Percentiles rank a stretch among this genome's conserved stretches.
These are phyloP conservation scores for Trichocomaceae sp. DNA, from an alignment of 2,329 filamentous ascomycete genomes.

Conservation along the genomic window DNA sequence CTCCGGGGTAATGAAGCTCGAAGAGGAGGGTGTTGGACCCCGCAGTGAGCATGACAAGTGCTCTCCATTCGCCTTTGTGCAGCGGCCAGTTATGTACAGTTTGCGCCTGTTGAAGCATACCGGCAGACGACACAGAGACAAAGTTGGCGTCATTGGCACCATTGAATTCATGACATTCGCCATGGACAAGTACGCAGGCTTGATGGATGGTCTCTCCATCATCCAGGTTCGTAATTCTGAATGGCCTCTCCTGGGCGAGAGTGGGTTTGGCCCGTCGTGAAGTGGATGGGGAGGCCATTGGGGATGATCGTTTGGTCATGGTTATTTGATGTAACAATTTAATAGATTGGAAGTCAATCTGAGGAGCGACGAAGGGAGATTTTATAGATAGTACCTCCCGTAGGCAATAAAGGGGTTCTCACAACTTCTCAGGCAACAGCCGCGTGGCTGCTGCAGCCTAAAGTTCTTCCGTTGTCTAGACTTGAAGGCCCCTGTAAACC, in stretches of 20 bases:
- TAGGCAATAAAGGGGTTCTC: neutral
- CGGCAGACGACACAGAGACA: neutral
- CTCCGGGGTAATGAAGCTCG: constrained; percentile 8
- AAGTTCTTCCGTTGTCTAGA: no score
- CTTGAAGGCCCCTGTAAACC: no score
- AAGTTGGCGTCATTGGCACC: constrained; percentile 1
- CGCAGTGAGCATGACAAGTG: constrained; percentile 16
- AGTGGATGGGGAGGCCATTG: neutral
- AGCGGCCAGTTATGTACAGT: constrained; percentile 15
- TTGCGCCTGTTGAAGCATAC: neutral
- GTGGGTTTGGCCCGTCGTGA: constrained; percentile 8
- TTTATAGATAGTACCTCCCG: neutral
- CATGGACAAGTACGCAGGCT: constrained; percentile 12
- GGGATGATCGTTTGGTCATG: neutral
- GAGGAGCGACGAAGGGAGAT: neutral
- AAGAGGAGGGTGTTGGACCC: constrained; percentile 15
- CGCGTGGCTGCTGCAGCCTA: neutral
- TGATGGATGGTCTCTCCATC: constrained; percentile 15
- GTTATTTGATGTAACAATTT: neutral
- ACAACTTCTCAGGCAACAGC: neutral
- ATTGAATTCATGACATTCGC: constrained; percentile 10
- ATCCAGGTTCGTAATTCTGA: constrained; percentile 12
- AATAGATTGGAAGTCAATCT: no score
- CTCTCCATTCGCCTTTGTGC: constrained; percentile 15
- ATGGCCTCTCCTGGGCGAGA: constrained; percentile 5